Percentiles rank a stretch among this genome's conserved stretches.
Evolutionary conservation across 2,329 filamentous ascomycete species (phyloP).

Genomic region (Phialocephala subalpina): DNA sequence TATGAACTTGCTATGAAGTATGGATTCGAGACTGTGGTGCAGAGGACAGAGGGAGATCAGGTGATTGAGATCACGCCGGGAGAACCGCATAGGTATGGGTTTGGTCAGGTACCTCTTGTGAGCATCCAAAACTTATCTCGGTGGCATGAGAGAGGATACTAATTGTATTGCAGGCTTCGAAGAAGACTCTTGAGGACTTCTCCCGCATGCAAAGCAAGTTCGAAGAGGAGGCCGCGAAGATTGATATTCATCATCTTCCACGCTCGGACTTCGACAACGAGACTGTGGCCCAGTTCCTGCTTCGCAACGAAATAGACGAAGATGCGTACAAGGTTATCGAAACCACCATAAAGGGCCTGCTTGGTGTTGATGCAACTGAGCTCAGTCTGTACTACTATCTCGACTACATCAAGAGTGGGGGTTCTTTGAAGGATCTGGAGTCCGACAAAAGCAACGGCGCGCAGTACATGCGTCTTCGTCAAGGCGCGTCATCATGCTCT

Average conservation of each 20-base stretch:
- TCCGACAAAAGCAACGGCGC: conserved; percentile 9
- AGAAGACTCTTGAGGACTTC: neutral
- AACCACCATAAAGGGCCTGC: conserved; percentile 3
- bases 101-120: neutral
- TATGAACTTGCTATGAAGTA: conserved; percentile 6
- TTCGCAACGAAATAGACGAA: neutral
- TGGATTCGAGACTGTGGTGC: neutral
- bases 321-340: conserved; percentile 5
- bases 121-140: too few relatives aligned
- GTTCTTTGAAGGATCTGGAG: neutral
- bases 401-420: neutral
- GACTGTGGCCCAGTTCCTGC: conserved; percentile 4
- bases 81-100: neutral
- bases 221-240: conserved; percentile 8
- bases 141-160: too few relatives aligned
- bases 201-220: neutral
- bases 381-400: conserved; percentile 6
- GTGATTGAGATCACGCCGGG: conserved; percentile 5
- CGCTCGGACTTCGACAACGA: conserved; percentile 7
- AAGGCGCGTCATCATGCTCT: neutral
- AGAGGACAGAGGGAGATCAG: conserved; percentile 6
- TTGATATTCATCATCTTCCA: conserved; percentile 8
- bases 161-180: neutral
- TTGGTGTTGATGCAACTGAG: conserved; percentile 2
- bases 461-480: conserved; percentile 3